phyloP scores from a whole-genome alignment of 192 early-diverging fungal genomes.

The Backusella tuberculispora region DNA sequence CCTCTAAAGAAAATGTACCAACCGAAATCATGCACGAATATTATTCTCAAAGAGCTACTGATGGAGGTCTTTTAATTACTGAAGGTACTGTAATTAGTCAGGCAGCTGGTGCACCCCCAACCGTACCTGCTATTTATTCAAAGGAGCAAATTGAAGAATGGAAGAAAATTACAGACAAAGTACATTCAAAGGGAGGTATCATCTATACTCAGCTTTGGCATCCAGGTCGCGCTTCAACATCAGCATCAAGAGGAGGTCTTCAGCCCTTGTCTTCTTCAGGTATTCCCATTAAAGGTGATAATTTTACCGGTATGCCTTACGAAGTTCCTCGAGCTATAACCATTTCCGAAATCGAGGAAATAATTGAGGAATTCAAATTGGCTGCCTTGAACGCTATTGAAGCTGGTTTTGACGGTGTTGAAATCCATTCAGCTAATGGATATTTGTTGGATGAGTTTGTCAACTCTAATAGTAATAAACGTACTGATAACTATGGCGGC shows the following conservation, averaged over 20 bases:
- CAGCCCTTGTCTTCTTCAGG: conserved; percentile 30
- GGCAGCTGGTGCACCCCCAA: conserved; percentile 10
- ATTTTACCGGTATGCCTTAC: background rate
- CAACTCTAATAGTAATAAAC: conserved; percentile 73
- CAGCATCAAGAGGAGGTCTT: background rate
- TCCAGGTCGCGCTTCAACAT: conserved; percentile 11
- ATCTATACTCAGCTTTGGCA: conserved; percentile 62
- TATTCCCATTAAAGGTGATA: conserved; percentile 21
- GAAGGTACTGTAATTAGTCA: conserved; percentile 25
- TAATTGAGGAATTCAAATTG: background rate
- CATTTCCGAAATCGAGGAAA: background rate
- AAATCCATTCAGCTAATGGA: conserved; percentile 91
- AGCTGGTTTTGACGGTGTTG: conserved; percentile 89
- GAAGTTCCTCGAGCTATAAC: conserved; percentile 28
- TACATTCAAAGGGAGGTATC: conserved; percentile 55
- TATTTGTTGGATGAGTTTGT: conserved; percentile 86
- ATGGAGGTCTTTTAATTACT: conserved; percentile 31
- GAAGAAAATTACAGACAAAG: conserved; percentile 56
- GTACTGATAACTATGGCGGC: conserved; percentile 57
- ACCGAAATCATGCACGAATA: conserved; percentile 9
- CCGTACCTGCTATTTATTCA: conserved; percentile 40
- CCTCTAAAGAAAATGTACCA: background rate
- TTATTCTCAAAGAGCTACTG: conserved; percentile 31
- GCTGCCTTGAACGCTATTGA: conserved; percentile 71
- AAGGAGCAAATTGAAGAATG: conserved; percentile 48